Base-by-base conservation (phyloP, 345 rosid genomes). In the Psidium guajava region DNA sequence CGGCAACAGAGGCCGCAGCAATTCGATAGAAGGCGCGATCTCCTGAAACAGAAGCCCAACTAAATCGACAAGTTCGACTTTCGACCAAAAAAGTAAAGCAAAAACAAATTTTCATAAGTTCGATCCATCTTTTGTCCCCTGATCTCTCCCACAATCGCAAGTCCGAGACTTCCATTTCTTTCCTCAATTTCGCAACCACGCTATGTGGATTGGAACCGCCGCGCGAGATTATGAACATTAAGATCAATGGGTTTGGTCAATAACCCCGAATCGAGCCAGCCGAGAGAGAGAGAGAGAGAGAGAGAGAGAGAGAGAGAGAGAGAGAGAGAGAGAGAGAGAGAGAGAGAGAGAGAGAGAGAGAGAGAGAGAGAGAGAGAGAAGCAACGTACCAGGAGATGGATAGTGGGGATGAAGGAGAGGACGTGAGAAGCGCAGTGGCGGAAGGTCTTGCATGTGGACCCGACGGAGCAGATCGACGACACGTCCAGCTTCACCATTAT, bases 401-500 rank as follows among this genome's bases (percentile, higher is more conserved):
- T 92, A 82, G 86, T 88, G 98, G 98, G 95, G 87, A 95, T 85
- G 91, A 94, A 97, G 22, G 95, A 91, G 87, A 97, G 92, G 88
- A 92, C 92, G 82, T 94, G 94, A 84, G 95, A 88, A 84, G 91
- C 95, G 47, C 94, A 94, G 40, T 89, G 82, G 52, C 88, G 88
- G 89, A 93, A 88, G 54, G 90, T 84, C 86, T 84, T 91, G 91
- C 95, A 93, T 11, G 98, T 97, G 55, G 98, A 91, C 20, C 97
- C 93, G 52, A 87, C 86, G 13, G 98, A 95, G 89, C 96, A 94
- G 86, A 97, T 92, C 84, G 98, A 93, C 54, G 92, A 91, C 11
- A 95, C 89, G 85, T 97, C 98, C 14, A 97, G 96, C 90, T 94
- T 94, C 36, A 94, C 86, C 93, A 97, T 90, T 69, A 95, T 89